Base-by-base conservation (phyloP, 345 rosid genomes). In the Triadica sebifera region DNA sequence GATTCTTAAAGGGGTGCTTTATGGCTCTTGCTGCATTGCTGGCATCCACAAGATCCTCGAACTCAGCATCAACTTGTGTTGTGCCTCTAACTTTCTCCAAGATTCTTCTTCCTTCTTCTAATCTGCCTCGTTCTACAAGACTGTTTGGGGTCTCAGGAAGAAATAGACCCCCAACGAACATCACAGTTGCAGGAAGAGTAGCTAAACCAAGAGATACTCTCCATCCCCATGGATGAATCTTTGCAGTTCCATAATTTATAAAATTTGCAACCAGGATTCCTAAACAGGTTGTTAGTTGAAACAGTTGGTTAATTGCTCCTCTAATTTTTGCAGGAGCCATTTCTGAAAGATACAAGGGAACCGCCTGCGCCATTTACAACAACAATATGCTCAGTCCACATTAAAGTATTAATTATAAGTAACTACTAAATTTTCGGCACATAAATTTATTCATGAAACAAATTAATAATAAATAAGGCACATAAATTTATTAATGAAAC, bases 241-340 rank as follows among this genome's bases (percentile, higher is more conserved):
- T 80, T 0, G 86, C 86, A 0, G 97, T 92, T 49, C 84, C 81
- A 15, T 87, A 92, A 67, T 94, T 94, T 65, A 94, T 87, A 45
- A 86, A 66, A 84, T 85, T 84, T 43, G 97, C 98, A 3, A 94
- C 45, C 51, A 94, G 79, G 34, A 94, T 92, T 10, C 97, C 97
- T 8, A 90, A 20, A 70, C 97, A 92, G 39, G 98, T 93, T 37
- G 98, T 88, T 56, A 93, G 81, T 72, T 93, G 98, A 74, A 93
- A 93, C 47, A 91, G 75, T 75, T 91, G 94, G 80, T 93, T 93
- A 53, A 90, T 87, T 0, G 91, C 89, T 76, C 98, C 97, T 67
- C 94, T 81, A 70, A 88, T 73, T 76, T 90, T 91, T 1, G 97
- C 90, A 0, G 98, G 98, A 9, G 98, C 91, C 91, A 92, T 92